A percentile compares a stretch with the other conserved stretches of the same genome.
phyloP scores from a whole-genome alignment of 2,329 filamentous ascomycete genomes.

The Colletotrichum sojae region DNA sequence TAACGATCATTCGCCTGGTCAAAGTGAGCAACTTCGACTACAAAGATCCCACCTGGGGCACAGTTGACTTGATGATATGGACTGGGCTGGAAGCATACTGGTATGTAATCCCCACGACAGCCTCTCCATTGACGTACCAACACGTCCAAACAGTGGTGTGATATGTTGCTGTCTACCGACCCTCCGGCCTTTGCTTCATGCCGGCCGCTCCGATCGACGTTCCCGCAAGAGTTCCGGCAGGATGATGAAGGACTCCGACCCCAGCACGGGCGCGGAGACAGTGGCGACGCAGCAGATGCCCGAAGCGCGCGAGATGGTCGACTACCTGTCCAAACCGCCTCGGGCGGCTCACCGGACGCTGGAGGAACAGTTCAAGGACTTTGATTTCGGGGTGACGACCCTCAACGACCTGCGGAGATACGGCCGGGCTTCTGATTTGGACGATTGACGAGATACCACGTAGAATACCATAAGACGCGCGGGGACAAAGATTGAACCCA shows the following conservation, averaged over 20 bases:
- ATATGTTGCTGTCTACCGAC: constrained; percentile 25
- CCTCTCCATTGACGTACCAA: neutral
- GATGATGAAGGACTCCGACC: constrained; percentile 1
- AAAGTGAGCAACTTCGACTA: constrained; percentile 32
- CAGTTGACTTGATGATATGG: constrained; percentile 38
- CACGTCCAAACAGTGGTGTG: neutral
- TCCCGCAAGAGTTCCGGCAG: neutral
- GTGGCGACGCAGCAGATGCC: neutral
- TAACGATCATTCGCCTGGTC: constrained; percentile 31
- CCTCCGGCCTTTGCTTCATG: constrained; percentile 8
- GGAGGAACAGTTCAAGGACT: constrained; percentile 19
- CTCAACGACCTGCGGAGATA: constrained; percentile 22
- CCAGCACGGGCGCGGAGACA: constrained; percentile 7
- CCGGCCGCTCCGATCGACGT: neutral
- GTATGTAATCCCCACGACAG: neutral
- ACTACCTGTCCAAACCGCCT: neutral
- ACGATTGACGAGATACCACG: neutral
- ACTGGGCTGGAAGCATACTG: constrained; percentile 34
- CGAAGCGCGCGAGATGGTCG: neutral
- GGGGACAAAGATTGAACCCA: neutral
- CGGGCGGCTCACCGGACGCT: constrained; percentile 1
- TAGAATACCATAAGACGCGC: neutral
- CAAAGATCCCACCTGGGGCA: constrained; percentile 36
- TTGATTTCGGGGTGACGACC: constrained; percentile 14
- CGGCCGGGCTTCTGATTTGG: constrained; percentile 5